These are phyloP conservation scores for Trichoderma koningii DNA, from an alignment of 2,329 filamentous ascomycete species.

Conservation along the genomic window DNA sequence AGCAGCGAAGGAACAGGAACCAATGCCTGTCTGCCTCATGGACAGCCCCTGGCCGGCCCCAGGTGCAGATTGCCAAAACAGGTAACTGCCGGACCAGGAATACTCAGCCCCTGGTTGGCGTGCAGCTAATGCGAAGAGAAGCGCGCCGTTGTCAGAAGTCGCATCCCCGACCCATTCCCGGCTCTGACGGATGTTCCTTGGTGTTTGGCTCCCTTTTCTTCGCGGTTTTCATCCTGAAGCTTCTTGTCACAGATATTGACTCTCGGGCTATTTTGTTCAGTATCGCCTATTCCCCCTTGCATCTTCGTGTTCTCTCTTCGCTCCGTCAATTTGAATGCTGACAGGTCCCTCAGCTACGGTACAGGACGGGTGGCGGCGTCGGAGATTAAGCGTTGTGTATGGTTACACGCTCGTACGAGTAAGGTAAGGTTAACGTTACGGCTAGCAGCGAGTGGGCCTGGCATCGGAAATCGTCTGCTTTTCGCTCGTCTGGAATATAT, in stretches of 20 bases:
- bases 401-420: conserved; percentile 3
- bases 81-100: conserved; percentile 16
- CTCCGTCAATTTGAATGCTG: too few species aligned
- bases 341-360: neutral
- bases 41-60: conserved; percentile 15
- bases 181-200: neutral
- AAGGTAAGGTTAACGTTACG: conserved; percentile 1
- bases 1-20: neutral
- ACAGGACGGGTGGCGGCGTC: neutral
- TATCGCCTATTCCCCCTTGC: neutral
- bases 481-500: too few species aligned
- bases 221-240: neutral
- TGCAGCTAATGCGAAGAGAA: neutral
- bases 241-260: neutral
- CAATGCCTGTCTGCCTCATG: conserved; percentile 20
- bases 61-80: conserved; percentile 8
- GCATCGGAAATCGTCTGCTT: neutral
- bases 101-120: neutral
- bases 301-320: neutral
- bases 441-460: neutral
- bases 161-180: neutral
- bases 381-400: neutral
- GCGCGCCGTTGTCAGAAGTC: conserved; percentile 17
- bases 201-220: neutral
- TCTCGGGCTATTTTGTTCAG: neutral